Evolutionary conservation across 345 rosid genomes (phyloP).

Genomic region (Cardamine chenopodiifolia): DNA sequence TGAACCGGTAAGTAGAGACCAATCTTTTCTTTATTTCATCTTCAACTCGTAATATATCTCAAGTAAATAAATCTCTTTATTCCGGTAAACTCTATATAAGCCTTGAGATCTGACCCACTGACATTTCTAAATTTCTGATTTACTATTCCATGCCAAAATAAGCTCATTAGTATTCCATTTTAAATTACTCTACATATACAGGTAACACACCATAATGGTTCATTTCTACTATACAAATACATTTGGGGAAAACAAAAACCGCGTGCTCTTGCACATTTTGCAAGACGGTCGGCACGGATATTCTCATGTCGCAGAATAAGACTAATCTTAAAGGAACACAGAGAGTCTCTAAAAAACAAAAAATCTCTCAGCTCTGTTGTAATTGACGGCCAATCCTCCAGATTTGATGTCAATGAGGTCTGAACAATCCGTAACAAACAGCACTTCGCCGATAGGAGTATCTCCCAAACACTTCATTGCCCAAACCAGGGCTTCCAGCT

Average conservation of each 20-base stretch:
- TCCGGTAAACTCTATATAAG: background rate
- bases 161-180: background rate
- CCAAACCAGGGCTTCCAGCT: no score
- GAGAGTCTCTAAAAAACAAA: no score
- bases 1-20: background rate
- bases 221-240: background rate
- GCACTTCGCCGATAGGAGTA: no score
- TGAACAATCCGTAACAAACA: no score
- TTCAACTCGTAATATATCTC: constrained; percentile 5
- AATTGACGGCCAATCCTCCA: no score
- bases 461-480: no score
- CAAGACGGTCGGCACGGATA: no score
- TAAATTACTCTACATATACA: background rate
- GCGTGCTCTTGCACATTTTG: no score
- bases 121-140: background rate
- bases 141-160: background rate
- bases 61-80: background rate
- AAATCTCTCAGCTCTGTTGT: no score
- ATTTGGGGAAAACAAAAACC: background rate
- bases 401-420: no score
- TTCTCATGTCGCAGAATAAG: no score
- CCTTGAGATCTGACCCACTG: background rate
- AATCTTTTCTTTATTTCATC: background rate
- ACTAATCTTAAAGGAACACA: no score
- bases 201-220: background rate